Evolutionary conservation across 257 asterid genomes (phyloP).

Genomic region (Scutellaria baicalensis): DNA sequence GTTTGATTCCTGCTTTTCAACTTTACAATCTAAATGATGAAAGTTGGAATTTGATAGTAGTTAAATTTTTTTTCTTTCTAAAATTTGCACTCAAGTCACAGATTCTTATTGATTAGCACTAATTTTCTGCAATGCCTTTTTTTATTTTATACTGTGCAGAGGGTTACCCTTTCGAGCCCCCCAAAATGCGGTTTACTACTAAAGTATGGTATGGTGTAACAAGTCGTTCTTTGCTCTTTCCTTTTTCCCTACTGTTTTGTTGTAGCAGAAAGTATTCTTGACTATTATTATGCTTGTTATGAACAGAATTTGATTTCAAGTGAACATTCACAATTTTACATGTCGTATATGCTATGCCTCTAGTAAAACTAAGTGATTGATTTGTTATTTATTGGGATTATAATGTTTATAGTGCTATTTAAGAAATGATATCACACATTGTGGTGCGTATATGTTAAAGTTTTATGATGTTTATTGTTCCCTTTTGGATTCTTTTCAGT

Average conservation of each 20-base stretch:
- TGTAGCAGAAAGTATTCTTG: constrained; percentile 3
- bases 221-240: background rate
- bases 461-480: background rate
- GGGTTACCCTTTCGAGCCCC: constrained; percentile 97
- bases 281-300: constrained; percentile 1
- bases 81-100: background rate
- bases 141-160: constrained; percentile 40
- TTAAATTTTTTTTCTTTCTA: background rate
- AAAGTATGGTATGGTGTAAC: constrained; percentile 85
- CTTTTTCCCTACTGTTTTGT: background rate
- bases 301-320: background rate
- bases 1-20: background rate
- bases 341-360: background rate
- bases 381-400: background rate
- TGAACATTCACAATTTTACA: background rate
- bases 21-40: background rate
- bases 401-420: background rate
- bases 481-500: background rate
- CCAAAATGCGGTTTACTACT: constrained; percentile 82
- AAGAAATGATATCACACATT: background rate
- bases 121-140: background rate
- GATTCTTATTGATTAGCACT: background rate
- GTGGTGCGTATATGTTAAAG: background rate
- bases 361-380: background rate
- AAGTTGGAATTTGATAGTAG: background rate